These are phyloP conservation scores for Cladorrhinum samala DNA, from an alignment of 495 filamentous ascomycete species.

Conservation along the genomic window DNA sequence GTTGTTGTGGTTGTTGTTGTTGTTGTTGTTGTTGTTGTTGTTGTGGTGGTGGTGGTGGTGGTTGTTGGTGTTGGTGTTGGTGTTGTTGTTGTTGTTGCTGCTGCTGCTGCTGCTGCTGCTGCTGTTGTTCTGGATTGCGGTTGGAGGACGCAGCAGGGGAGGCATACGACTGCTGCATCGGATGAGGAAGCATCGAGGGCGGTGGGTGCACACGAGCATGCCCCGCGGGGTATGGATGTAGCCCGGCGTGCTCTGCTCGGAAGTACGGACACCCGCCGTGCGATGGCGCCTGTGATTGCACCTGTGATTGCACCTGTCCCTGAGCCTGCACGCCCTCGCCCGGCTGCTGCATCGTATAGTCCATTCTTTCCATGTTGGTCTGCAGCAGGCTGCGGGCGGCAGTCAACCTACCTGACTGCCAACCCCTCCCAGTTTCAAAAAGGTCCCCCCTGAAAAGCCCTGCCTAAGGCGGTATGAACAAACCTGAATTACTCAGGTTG, in stretches of 20 bases:
- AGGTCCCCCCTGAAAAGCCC: too few species aligned
- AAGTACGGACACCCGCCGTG: conserved; percentile 13
- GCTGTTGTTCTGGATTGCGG: neutral
- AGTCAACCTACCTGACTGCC: too few species aligned
- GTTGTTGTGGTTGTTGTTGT: conserved; percentile 6
- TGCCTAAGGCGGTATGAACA: too few species aligned
- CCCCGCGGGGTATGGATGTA: too few species aligned
- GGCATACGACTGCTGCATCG: neutral
- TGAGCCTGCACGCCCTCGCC: too few species aligned
- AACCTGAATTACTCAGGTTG: too few species aligned
- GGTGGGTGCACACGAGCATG: too few species aligned
- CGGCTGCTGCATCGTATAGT: conserved; percentile 18
- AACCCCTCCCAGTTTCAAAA: too few species aligned
- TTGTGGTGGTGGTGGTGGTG: conserved; percentile 4
- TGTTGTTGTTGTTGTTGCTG: conserved; percentile 2
- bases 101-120: conserved; percentile 3
- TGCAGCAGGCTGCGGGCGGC: too few species aligned
- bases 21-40: conserved; percentile 6
- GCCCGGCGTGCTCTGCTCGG: neutral
- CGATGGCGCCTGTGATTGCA: too few species aligned
- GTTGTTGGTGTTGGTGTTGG: conserved; percentile 4
- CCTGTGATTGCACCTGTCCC: too few species aligned
- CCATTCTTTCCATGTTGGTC: conserved; percentile 21
- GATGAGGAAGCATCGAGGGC: neutral
- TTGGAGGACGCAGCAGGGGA: neutral